Conservation (phyloP, 257 asterid species). For the Solanum sejunctum region DNA sequence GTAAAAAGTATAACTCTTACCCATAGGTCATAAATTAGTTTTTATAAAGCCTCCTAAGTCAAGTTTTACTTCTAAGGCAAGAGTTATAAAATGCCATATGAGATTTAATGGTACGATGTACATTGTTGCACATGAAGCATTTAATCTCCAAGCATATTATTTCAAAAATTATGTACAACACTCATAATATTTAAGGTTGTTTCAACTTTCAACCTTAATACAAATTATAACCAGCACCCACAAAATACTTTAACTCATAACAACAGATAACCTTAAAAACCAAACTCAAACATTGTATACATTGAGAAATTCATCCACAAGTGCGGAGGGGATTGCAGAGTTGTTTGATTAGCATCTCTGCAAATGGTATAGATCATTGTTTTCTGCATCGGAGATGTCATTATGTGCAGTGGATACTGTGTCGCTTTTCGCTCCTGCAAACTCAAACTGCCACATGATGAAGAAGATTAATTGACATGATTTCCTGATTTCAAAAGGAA, state of each 20-base stretch:
- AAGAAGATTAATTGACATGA: not conserved
- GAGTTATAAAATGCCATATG: no score
- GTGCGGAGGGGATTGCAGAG: not conserved
- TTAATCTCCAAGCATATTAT: no score
- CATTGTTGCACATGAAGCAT: no score
- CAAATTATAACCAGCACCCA: not conserved
- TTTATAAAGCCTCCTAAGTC: no score
- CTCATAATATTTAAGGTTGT: not conserved
- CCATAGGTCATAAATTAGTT: no score
- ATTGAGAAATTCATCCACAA: not conserved
- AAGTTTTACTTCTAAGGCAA: no score
- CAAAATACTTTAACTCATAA: not conserved
- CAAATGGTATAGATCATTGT: conserved; percentile 18
- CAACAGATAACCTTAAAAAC: not conserved
- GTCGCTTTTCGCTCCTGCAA: conserved; percentile 21
- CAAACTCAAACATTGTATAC: not conserved
- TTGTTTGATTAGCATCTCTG: not conserved
- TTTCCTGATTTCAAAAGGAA: not conserved
- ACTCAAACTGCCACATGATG: conserved; percentile 46
- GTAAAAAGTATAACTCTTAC: no score
- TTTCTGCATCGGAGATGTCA: conserved; percentile 12
- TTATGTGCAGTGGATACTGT: conserved; percentile 6
- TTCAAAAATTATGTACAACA: no score
- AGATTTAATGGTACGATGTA: no score
- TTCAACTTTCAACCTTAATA: not conserved